These are phyloP conservation scores for Chloris gayana DNA, from an alignment of 176 grass and related monocot species.

Conservation along the genomic window DNA sequence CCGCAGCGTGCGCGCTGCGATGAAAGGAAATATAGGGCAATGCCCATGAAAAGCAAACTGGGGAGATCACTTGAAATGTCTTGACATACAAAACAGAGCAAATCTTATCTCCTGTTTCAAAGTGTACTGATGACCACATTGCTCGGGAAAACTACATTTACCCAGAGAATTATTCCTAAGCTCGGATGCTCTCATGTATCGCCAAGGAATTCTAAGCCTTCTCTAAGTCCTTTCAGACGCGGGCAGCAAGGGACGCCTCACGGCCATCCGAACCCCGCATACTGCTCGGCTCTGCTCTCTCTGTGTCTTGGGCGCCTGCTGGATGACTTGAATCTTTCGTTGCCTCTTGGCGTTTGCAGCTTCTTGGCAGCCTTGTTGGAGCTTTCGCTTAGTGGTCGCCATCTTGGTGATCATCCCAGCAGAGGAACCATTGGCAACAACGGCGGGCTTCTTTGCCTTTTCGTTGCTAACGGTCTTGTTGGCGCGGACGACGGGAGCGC, in stretches of 20 bases:
- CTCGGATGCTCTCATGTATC: too few species aligned
- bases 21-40: too few species aligned
- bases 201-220: neutral
- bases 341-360: neutral
- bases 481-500: neutral
- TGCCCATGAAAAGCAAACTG: too few species aligned
- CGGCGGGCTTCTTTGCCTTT: neutral
- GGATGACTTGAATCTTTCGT: neutral
- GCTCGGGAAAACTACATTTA: too few species aligned
- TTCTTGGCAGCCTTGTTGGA: neutral
- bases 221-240: neutral
- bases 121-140: too few species aligned
- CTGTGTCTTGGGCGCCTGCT: neutral
- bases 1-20: too few species aligned
- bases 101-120: too few species aligned
- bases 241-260: neutral
- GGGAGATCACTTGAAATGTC: too few species aligned
- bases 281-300: neutral
- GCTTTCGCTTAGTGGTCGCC: neutral
- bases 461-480: neutral
- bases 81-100: too few species aligned
- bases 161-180: too few species aligned
- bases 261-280: neutral
- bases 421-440: neutral
- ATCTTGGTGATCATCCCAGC: neutral